Conservation (phyloP, 352 stramenopile species). For the Globisporangium cylindrosporum region DNA sequence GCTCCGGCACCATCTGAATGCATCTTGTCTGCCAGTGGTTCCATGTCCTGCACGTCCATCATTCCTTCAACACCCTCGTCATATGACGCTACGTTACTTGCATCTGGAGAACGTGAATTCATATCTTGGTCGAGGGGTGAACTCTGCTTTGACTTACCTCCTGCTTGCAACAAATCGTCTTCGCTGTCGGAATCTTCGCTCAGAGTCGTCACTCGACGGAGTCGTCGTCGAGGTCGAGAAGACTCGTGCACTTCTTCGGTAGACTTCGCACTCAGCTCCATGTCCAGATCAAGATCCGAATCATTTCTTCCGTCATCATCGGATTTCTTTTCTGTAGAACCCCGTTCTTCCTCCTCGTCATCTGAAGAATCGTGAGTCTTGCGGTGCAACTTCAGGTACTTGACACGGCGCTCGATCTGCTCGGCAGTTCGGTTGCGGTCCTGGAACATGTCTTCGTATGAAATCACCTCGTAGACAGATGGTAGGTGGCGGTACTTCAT, state of each 20-base stretch:
- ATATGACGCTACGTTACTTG: not conserved
- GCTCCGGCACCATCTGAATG: not conserved
- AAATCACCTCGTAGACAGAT: conserved; percentile 85
- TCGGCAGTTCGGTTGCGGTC: conserved; percentile 78
- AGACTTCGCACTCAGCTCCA: conserved; percentile 14
- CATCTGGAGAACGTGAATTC: conserved; percentile 3
- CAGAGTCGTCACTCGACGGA: conserved; percentile 42
- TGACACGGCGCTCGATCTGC: conserved; percentile 83
- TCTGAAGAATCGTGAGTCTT: conserved; percentile 68
- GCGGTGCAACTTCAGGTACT: conserved; percentile 77
- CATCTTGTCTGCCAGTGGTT: not conserved
- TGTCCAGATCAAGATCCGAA: conserved; percentile 19
- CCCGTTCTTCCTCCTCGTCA: conserved; percentile 28
- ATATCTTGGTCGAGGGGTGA: not conserved
- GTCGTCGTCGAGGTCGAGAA: conserved; percentile 33
- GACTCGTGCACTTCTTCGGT: conserved; percentile 22
- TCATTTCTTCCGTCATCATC: conserved; percentile 16
- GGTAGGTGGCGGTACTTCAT: conserved; percentile 76
- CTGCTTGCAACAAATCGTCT: conserved; percentile 31
- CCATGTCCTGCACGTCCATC: conserved; percentile 6
- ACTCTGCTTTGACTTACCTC: not conserved
- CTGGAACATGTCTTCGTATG: conserved; percentile 90
- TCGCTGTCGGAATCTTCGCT: conserved; percentile 43
- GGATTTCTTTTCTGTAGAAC: conserved; percentile 4
- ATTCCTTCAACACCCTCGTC: not conserved